Conservation (phyloP, 2,329 filamentous ascomycete species). For the Sclerotinia glacialis region DNA sequence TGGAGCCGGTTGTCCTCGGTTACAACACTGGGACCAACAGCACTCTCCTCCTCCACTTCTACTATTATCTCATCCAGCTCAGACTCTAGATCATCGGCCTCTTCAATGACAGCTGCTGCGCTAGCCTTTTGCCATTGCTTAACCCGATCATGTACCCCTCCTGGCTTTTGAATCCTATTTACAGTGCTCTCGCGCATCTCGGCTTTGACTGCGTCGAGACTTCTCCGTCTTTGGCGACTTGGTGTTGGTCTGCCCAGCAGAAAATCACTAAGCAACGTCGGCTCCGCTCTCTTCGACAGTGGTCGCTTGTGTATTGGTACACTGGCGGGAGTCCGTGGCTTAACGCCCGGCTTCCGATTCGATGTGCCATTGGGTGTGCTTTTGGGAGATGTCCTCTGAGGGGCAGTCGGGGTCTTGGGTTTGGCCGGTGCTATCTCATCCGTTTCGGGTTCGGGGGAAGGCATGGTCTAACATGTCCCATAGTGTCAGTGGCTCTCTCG, state of each 20-base stretch:
- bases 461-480: constrained; percentile 20
- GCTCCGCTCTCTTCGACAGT: constrained; percentile 39
- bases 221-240: constrained; percentile 55
- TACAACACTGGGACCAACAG: constrained; percentile 34
- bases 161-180: constrained; percentile 58
- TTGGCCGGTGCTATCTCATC: constrained; percentile 21
- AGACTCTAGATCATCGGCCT: constrained; percentile 49
- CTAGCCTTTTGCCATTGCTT: constrained; percentile 81
- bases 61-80: constrained; percentile 62
- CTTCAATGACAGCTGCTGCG: constrained; percentile 58
- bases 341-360: constrained; percentile 26
- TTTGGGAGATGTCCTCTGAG: constrained; percentile 26
- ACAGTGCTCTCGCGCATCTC: constrained; percentile 52
- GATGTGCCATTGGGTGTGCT: constrained; percentile 31
- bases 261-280: constrained; percentile 56
- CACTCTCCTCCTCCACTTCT: constrained; percentile 57
- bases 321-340: constrained; percentile 31
- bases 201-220: constrained; percentile 57
- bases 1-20: constrained; percentile 59
- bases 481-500: constrained; percentile 11
- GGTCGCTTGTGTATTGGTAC: constrained; percentile 33
- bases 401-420: constrained; percentile 22
- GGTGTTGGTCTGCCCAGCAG: constrained; percentile 56
- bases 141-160: constrained; percentile 73
- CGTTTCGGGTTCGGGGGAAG: constrained; percentile 21